Base-by-base conservation (phyloP, 139 green algal genomes). In the Volvox reticuliferus region DNA sequence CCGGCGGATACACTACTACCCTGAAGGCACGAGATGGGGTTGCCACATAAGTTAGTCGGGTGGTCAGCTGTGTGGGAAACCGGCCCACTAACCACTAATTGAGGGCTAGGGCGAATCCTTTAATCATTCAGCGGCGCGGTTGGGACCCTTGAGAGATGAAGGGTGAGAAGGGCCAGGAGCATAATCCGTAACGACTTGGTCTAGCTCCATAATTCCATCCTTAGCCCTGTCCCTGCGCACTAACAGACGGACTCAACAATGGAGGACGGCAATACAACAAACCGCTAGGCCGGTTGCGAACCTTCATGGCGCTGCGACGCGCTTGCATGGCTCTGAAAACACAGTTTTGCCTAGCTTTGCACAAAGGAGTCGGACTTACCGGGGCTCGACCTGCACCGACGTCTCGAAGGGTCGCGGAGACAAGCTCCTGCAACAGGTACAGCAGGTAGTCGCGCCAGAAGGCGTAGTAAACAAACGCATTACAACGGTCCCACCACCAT, bases 341-440 rank as follows among this genome's bases (percentile, higher is more conserved):
- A 73, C 65, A 5, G 24, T 73, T 55, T 55, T 55, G 44, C 9
- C 44, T 9, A 55, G 44, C 5, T 55, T 5, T 9, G 44, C 44
- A 55, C 5, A 55, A 55, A 55, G 9, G 9, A 5, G 5, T 55
- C 44, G 44, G 44, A 5, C 77, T 62, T 26, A 63, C 77, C 77
- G 33, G 33, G 20, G 77, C 77, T 36, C 77, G 33, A 12, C 33
- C 77, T 22, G 16, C 33, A 3, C 35, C 50, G 16, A 18, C 80
- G n/a, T 86, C 80, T 21, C 80, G 80, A 16, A 86, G 55, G 0
- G 55, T 86, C 16, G 80, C 80, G 5, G 80, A 86, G 21, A 86
- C 61, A 0, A 86, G 55, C 55, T 86, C 80, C 80, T 86, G 78
- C 14, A 44, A 28, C 77, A 63, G 28, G 9, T 55, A 9, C 44